Base-by-base conservation (phyloP, 2,329 filamentous ascomycete genomes). In the Curvularia sp. region DNA sequence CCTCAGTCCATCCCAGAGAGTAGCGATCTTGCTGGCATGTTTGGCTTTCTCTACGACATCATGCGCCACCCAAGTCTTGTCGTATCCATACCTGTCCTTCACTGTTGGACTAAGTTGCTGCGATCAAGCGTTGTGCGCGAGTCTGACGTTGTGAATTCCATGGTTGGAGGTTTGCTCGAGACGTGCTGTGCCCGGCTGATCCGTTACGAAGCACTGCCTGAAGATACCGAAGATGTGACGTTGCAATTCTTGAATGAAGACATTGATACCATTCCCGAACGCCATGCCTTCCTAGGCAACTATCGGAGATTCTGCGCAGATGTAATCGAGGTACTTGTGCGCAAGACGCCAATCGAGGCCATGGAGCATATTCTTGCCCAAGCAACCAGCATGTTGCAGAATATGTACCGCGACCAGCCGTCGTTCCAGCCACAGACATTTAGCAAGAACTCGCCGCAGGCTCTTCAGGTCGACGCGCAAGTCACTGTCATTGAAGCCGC, bases 281-380 rank as follows among this genome's bases (percentile, higher is more conserved):
- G 93, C 23, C 95, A 99, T 78, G 92, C 93, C 1, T 99, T 99
- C 74, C 84, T 98, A 10, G 93, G 94, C 3, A 98, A 99, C 72
- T 99, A 99, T 76, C 86, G 95, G 38, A 86, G 95, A 58, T 98
- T 97, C 71, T 95, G 93, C 74, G 88, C 89, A 3, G 89, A 91
- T 59, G 86, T 97, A 25, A 92, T 99, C 54, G 94, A 98, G 77
- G 85, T 85, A 15, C 92, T 98, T 62, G 92, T 96, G 21, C 86
- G 91, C 64, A 85, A 91, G 66, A 90, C 92, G 67, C 87, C 93
- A 2, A 86, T 90, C 49, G 93, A 97, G 60, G 94, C 94, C 0
- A 88, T 98, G 64, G 86, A 88, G 39, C 91, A 97, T 76, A 93
- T 98, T 50, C 84, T 99, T n/a, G 82, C 84, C 15, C 87, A 90